A percentile compares a stretch with the other conserved stretches of the same genome.
phyloP scores from a whole-genome alignment of 495 filamentous ascomycete species.

The Xanthoparmelia taractica region DNA sequence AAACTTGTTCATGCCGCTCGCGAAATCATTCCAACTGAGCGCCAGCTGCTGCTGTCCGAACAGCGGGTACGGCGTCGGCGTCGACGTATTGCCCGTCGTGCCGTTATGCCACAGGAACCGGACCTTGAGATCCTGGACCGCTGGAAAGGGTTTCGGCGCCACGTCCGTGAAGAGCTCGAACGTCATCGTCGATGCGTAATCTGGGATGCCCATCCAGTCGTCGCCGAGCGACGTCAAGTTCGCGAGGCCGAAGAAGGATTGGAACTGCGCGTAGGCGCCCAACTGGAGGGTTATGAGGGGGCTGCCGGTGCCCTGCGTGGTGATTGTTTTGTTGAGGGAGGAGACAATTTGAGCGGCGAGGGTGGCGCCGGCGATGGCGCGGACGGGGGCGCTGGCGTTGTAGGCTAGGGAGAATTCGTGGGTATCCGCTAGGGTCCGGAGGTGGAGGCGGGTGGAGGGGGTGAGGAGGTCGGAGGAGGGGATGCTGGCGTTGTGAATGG shows the following conservation, averaged over 20 bases:
- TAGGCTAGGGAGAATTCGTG: conserved; percentile 49
- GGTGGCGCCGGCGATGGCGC: conserved; percentile 42
- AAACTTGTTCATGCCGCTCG: conserved; percentile 34
- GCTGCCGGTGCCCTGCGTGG: conserved; percentile 23
- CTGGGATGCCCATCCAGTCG: conserved; percentile 43
- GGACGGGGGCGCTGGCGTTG: conserved; percentile 40
- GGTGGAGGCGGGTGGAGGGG: conserved; percentile 31
- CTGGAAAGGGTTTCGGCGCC: conserved; percentile 29
- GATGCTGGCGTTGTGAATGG: conserved; percentile 46
- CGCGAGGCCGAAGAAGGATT: conserved; percentile 47
- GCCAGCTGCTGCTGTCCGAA: conserved; percentile 34
- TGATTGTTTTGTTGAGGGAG: conserved; percentile 41
- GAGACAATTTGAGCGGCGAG: conserved; percentile 42
- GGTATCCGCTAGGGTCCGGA: conserved; percentile 41
- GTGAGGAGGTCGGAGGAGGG: conserved; percentile 33
- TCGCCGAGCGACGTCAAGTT: conserved; percentile 30
- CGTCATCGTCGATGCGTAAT: conserved; percentile 47
- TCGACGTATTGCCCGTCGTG: conserved; percentile 30
- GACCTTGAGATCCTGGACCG: conserved; percentile 34
- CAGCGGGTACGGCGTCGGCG: conserved; percentile 36
- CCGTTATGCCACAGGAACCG: conserved; percentile 51
- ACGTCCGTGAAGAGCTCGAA: conserved; percentile 48
- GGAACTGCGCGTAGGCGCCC: conserved; percentile 44
- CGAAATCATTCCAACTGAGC: conserved; percentile 42
- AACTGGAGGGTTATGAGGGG: conserved; percentile 42